Percentiles rank a stretch among this genome's conserved stretches.
Evolutionary conservation across 805 yeast genomes (phyloP).

Genomic region (Candida yuanshanica): DNA sequence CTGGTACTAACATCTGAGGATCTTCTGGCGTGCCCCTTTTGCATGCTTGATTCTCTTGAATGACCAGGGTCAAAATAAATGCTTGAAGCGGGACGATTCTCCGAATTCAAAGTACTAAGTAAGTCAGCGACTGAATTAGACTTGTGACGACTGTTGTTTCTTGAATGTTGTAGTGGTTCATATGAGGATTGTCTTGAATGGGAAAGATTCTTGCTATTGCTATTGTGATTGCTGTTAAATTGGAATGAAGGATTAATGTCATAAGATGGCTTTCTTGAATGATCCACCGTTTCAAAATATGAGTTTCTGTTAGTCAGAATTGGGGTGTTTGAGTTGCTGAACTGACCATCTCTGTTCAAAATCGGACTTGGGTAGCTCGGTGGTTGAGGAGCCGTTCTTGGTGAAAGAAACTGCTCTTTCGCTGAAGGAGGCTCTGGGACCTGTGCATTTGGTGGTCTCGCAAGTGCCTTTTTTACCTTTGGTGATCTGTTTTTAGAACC

Average conservation of each 20-base stretch:
- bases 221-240: constrained; percentile 1
- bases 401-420: constrained; percentile 45
- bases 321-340: constrained; percentile 17
- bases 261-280: constrained; percentile 25
- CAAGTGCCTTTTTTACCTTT: background rate
- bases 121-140: constrained; percentile 27
- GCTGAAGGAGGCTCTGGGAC: constrained; percentile 16
- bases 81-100: constrained; percentile 41
- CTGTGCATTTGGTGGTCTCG: constrained; percentile 17
- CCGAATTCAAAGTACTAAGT: constrained; percentile 20
- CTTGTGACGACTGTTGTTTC: constrained; percentile 13
- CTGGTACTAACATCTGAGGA: constrained; percentile 35
- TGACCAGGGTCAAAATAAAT: constrained; percentile 40
- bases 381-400: constrained; percentile 71
- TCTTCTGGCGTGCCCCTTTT: constrained; percentile 34
- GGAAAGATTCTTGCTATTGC: background rate
- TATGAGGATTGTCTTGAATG: constrained; percentile 14
- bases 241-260: constrained; percentile 13
- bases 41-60: constrained; percentile 29
- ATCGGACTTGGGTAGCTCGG: constrained; percentile 45
- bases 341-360: constrained; percentile 17
- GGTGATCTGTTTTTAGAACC: background rate
- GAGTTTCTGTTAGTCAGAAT: constrained; percentile 19
- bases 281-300: constrained; percentile 18
- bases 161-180: constrained; percentile 12